Conservation (phyloP, 148 eudicot species). For the Fagopyrum tataricum region DNA sequence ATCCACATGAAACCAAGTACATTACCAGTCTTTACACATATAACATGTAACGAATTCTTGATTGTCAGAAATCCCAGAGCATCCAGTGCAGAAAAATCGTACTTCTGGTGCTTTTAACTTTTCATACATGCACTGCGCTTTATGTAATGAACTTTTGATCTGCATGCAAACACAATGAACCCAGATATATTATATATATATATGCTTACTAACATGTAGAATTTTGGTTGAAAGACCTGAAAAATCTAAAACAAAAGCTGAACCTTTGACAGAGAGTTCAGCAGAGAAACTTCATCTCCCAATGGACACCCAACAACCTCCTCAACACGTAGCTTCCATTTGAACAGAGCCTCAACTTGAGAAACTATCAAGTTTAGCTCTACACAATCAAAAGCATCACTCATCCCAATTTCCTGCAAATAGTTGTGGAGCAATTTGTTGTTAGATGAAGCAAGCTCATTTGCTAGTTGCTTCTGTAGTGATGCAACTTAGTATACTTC, state of each 20-base stretch:
- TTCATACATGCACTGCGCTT: constrained; percentile 55
- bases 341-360: constrained; percentile 44
- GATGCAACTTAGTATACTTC: not conserved
- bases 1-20: not conserved
- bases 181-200: not conserved
- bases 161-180: constrained; percentile 24
- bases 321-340: constrained; percentile 53
- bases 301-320: constrained; percentile 38
- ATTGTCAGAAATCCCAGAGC: constrained; percentile 47
- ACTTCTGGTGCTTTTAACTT: constrained; percentile 39
- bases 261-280: constrained; percentile 53
- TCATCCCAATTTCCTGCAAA: constrained; percentile 58
- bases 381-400: constrained; percentile 56
- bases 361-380: constrained; percentile 64
- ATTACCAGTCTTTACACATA: constrained; percentile 75
- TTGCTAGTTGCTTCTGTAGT: not conserved
- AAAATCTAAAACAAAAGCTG: not conserved
- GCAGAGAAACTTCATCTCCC: constrained; percentile 34
- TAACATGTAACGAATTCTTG: constrained; percentile 58
- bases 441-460: not conserved
- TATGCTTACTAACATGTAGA: not conserved
- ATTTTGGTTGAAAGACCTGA: not conserved
- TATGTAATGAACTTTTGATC: constrained; percentile 55
- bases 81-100: constrained; percentile 48
- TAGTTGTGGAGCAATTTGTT: not conserved